These are phyloP conservation scores for Rhizophagus clarus DNA, from an alignment of 192 early-diverging fungal genomes.

Conservation along the genomic window DNA sequence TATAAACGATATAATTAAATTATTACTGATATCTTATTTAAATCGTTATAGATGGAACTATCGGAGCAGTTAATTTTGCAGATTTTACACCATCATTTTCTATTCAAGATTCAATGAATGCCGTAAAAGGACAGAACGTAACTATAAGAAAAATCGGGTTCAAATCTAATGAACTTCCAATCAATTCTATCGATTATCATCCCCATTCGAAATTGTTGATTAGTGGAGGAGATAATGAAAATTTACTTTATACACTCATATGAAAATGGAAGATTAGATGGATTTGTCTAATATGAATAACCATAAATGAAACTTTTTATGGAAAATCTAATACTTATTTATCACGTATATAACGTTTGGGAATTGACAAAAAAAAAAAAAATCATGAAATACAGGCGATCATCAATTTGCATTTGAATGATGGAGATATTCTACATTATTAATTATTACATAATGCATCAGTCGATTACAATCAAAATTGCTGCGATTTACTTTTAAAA, in stretches of 20 bases:
- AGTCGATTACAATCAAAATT: too few species aligned
- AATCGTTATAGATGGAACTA: slow-evolving; percentile 1
- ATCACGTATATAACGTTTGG: too few species aligned
- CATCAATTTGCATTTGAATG: too few species aligned
- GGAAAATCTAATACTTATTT: too few species aligned
- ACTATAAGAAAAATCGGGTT: not conserved
- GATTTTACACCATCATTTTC: not conserved
- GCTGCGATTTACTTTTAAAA: too few species aligned
- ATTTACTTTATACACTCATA: slow-evolving; percentile 6
- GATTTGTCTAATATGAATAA: too few species aligned
- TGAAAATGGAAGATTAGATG: not conserved
- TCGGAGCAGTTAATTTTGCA: not conserved
- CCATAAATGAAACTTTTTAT: too few species aligned
- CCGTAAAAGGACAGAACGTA: not conserved
- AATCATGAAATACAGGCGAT: too few species aligned
- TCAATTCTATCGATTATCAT: slow-evolving; percentile 31
- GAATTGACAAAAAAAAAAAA: too few species aligned
- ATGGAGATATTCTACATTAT: too few species aligned
- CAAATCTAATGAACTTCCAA: not conserved
- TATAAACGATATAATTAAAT: too few species aligned
- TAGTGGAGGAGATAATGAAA: slow-evolving; percentile 23
- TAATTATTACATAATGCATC: too few species aligned
- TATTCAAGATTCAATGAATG: not conserved
- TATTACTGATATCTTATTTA: not conserved
- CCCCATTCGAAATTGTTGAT: not conserved